A percentile compares a stretch with the other conserved stretches of the same genome.
Evolutionary conservation across 140 eudicot species (phyloP).

Genomic region (Cichorium intybus): DNA sequence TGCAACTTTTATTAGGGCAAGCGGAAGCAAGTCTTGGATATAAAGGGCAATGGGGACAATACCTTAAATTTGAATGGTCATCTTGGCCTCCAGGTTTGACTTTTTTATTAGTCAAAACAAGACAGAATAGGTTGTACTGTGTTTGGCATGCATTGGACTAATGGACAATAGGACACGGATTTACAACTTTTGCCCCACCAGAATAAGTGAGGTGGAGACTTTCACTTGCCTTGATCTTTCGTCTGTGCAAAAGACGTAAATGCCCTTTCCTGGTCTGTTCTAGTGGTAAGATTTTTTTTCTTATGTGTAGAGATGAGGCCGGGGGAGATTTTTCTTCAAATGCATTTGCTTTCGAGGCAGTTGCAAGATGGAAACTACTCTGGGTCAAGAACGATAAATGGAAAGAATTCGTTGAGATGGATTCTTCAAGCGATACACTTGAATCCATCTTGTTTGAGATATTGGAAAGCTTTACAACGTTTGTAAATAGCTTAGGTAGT

Average conservation of each 20-base stretch:
- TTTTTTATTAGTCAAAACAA: not conserved
- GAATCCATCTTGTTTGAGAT: constrained; percentile 87
- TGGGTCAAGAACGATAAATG: constrained; percentile 28
- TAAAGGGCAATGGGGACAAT: constrained; percentile 65
- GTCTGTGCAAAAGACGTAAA: no score
- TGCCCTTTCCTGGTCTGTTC: no score
- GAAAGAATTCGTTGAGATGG: constrained; percentile 48
- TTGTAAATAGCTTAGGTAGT: constrained; percentile 7
- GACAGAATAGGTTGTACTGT: no score
- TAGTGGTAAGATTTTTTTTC: no score
- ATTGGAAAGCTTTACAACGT: constrained; percentile 65
- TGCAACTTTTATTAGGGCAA: constrained; percentile 73
- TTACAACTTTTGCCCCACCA: no score
- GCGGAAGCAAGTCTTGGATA: constrained; percentile 94
- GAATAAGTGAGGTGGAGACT: no score
- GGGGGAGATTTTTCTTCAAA: constrained; percentile 74
- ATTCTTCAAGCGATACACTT: constrained; percentile 77
- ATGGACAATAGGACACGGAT: no score
- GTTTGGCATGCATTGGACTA: no score
- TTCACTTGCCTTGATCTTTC: no score
- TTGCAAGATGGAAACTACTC: constrained; percentile 23
- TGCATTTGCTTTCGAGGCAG: constrained; percentile 63
- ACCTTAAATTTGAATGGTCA: constrained; percentile 69
- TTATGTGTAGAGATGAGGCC: constrained; percentile 62
- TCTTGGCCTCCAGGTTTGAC: constrained; percentile 91